These are phyloP conservation scores for Ophiocordyceps camponoti-rufipedis DNA, from an alignment of 2,329 filamentous ascomycete species.

Conservation along the genomic window DNA sequence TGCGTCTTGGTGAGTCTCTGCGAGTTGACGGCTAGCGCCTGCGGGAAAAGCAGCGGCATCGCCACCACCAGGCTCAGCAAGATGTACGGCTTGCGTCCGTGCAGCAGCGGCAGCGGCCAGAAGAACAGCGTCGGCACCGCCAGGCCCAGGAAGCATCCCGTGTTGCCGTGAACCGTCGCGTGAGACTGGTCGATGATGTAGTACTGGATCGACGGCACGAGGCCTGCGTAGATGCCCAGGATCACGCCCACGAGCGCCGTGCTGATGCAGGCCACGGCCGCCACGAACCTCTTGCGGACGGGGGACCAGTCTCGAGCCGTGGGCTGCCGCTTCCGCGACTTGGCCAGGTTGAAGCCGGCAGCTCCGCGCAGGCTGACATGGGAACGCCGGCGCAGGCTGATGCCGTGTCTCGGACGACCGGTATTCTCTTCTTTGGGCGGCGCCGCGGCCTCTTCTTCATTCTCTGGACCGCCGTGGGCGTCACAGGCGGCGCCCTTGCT, in stretches of 20 bases:
- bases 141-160: slow-evolving; percentile 52
- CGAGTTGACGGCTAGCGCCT: slow-evolving; percentile 45
- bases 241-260: slow-evolving; percentile 54
- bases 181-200: slow-evolving; percentile 53
- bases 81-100: slow-evolving; percentile 65
- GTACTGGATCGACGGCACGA: slow-evolving; percentile 66
- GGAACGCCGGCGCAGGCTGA: slow-evolving; percentile 29
- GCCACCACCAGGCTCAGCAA: slow-evolving; percentile 48
- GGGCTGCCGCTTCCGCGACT: slow-evolving; percentile 39
- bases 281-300: slow-evolving; percentile 48
- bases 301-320: slow-evolving; percentile 57
- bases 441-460: slow-evolving; percentile 5
- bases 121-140: slow-evolving; percentile 50
- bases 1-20: slow-evolving; percentile 35
- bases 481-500: neutral
- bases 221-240: slow-evolving; percentile 58
- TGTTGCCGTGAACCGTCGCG: slow-evolving; percentile 53
- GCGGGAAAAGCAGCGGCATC: slow-evolving; percentile 57
- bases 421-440: slow-evolving; percentile 9
- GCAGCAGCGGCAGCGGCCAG: slow-evolving; percentile 58
- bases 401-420: slow-evolving; percentile 12
- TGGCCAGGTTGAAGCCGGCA: slow-evolving; percentile 31
- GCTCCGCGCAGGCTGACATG: slow-evolving; percentile 34
- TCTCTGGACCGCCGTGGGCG: slow-evolving; percentile 1
- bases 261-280: slow-evolving; percentile 51